Evolutionary conservation across 148 eudicot species (phyloP).

Genomic region (Nepenthes mirabilis): DNA sequence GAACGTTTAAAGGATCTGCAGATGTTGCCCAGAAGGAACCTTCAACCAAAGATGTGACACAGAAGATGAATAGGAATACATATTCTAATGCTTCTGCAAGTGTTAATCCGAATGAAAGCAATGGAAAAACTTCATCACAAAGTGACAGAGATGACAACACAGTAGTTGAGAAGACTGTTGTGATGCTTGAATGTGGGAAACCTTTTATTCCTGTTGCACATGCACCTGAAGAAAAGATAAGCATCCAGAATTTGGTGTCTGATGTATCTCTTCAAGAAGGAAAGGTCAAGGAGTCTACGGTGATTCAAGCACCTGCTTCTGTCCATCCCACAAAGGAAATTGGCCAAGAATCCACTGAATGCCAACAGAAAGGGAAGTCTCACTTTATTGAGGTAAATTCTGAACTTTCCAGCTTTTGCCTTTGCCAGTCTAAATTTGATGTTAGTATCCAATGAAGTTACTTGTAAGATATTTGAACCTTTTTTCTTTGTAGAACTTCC

Average conservation of each 20-base stretch:
- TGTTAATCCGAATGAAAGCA: conserved; percentile 12
- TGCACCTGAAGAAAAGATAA: conserved; percentile 18
- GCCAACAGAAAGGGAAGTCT: conserved; percentile 23
- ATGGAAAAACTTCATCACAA: conserved; percentile 11
- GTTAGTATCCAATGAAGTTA: no score
- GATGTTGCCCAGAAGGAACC: conserved; percentile 25
- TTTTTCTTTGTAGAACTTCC: no score
- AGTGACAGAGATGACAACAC: conserved; percentile 50
- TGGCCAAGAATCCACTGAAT: conserved; percentile 18
- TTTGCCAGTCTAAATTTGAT: neutral
- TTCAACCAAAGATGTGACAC: conserved; percentile 18
- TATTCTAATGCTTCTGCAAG: conserved; percentile 15
- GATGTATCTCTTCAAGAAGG: conserved; percentile 17
- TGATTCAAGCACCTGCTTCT: conserved; percentile 34
- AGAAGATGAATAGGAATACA: conserved; percentile 19
- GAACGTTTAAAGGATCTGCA: conserved; percentile 30
- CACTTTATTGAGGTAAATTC: conserved; percentile 27
- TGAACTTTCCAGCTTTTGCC: neutral
- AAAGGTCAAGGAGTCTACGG: conserved; percentile 17
- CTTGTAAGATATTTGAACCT: no score
- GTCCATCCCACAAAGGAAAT: conserved; percentile 26
- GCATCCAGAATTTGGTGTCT: conserved; percentile 9
- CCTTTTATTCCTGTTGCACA: conserved; percentile 23
- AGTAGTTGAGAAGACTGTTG: conserved; percentile 77
- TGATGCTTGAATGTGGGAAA: conserved; percentile 66